A percentile compares a stretch with the other conserved stretches of the same genome.
phyloP scores from a whole-genome alignment of 139 green algal species.

The Picochlorum sp. region DNA sequence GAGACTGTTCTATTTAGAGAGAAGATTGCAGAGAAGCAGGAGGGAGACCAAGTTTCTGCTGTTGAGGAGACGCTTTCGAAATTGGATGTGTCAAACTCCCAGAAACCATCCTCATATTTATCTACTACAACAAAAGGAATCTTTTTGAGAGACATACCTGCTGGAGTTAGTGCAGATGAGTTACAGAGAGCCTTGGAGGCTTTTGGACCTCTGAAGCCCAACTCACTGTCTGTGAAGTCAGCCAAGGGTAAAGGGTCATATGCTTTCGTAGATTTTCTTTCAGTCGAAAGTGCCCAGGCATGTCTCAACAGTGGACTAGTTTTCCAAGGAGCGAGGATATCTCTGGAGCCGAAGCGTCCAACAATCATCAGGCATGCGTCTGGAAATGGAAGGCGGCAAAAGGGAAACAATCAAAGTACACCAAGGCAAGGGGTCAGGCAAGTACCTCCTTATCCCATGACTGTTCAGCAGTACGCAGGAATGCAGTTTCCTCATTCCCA shows the following conservation, averaged over 20 bases:
- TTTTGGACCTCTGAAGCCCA: constrained; percentile 27
- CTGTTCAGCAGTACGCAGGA: not conserved
- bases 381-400: constrained; percentile 4
- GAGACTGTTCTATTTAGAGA: not conserved
- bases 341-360: constrained; percentile 17
- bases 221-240: constrained; percentile 30
- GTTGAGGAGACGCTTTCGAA: constrained; percentile 6
- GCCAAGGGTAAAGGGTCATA: constrained; percentile 33
- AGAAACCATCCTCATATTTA: not conserved
- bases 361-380: constrained; percentile 3
- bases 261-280: constrained; percentile 48
- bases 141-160: constrained; percentile 25
- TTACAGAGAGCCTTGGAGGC: constrained; percentile 23
- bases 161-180: constrained; percentile 20
- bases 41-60: not conserved
- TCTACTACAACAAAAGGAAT: constrained; percentile 4
- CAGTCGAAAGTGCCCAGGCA: constrained; percentile 9
- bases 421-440: not conserved
- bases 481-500: not conserved
- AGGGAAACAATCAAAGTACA: not conserved
- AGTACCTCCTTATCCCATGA: not conserved
- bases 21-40: not conserved
- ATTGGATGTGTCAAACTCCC: no score
- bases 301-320: constrained; percentile 7
- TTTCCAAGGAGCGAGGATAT: not conserved